phyloP scores from a whole-genome alignment of 78 protist genomes.

The Isochrysis galbana region DNA sequence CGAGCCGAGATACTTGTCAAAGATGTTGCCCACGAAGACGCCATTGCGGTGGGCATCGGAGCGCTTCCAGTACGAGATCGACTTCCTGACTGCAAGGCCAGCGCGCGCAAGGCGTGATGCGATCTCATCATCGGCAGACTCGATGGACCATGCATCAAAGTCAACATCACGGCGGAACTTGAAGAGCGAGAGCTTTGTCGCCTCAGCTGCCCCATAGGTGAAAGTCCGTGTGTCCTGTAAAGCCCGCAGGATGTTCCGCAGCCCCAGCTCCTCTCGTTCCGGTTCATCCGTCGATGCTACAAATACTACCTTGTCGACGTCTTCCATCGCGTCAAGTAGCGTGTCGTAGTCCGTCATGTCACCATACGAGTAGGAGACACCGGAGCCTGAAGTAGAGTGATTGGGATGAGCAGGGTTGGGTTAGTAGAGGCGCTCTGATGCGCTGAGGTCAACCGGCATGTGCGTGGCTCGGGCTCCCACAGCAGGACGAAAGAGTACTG shows the following conservation, averaged over 20 bases:
- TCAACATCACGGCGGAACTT: neutral
- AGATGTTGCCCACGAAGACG: neutral
- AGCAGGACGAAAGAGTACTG: no score
- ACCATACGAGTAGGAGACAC: neutral
- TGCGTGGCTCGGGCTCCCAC: no score
- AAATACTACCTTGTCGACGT: neutral
- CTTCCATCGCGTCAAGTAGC: constrained; percentile 7
- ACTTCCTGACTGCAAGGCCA: neutral
- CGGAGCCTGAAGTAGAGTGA: no score
- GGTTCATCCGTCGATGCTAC: neutral
- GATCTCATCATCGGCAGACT: neutral
- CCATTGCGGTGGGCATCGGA: neutral
- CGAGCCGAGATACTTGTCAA: neutral
- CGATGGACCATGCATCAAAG: neutral
- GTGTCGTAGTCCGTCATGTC: neutral
- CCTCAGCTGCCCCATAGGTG: neutral
- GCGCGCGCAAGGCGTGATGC: neutral
- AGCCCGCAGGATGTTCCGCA: neutral
- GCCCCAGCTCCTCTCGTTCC: neutral
- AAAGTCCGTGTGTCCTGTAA: constrained; percentile 7
- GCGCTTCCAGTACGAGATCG: neutral
- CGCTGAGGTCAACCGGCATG: no score
- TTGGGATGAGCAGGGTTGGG: no score
- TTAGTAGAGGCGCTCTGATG: no score
- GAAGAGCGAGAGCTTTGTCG: constrained; percentile 7